Evolutionary conservation across 306 rosid genomes (phyloP).

Genomic region (Astragalus glycyphyllos): DNA sequence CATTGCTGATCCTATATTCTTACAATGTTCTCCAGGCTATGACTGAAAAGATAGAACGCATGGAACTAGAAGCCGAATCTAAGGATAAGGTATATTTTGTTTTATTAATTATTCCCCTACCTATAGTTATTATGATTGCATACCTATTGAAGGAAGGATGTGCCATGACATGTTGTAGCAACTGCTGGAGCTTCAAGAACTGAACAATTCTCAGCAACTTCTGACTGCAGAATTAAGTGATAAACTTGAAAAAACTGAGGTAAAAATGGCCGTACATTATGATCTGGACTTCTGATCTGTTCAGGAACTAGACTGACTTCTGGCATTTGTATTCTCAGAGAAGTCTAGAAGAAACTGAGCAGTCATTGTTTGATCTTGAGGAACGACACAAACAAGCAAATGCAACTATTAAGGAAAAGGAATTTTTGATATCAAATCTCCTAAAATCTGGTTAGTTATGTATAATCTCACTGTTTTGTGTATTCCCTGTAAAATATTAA

Average conservation of each 20-base stretch:
- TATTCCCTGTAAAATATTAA: background rate
- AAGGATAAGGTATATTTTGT: constrained; percentile 83
- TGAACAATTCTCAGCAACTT: constrained; percentile 82
- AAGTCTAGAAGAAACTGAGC: constrained; percentile 86
- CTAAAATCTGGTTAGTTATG: constrained; percentile 81
- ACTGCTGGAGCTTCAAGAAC: constrained; percentile 90
- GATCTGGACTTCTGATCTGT: constrained; percentile 36
- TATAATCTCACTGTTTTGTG: constrained; percentile 1
- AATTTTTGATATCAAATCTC: constrained; percentile 86
- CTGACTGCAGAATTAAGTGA: constrained; percentile 77
- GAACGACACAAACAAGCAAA: constrained; percentile 93
- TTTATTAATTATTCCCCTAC: constrained; percentile 30
- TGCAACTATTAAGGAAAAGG: constrained; percentile 93
- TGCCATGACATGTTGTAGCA: constrained; percentile 63
- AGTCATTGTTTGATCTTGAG: constrained; percentile 82
- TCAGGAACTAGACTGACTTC: constrained; percentile 35
- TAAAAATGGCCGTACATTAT: constrained; percentile 30
- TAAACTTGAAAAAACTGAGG: constrained; percentile 94
- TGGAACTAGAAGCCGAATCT: constrained; percentile 92
- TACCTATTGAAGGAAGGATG: constrained; percentile 32
- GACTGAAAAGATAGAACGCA: constrained; percentile 95
- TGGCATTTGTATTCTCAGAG: constrained; percentile 59
- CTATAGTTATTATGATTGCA: constrained; percentile 3
- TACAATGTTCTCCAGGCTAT: constrained; percentile 68
- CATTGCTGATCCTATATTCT: constrained; percentile 34